Conservation (phyloP, 2,329 filamentous ascomycete genomes). For the Pezicula rhizophila region DNA sequence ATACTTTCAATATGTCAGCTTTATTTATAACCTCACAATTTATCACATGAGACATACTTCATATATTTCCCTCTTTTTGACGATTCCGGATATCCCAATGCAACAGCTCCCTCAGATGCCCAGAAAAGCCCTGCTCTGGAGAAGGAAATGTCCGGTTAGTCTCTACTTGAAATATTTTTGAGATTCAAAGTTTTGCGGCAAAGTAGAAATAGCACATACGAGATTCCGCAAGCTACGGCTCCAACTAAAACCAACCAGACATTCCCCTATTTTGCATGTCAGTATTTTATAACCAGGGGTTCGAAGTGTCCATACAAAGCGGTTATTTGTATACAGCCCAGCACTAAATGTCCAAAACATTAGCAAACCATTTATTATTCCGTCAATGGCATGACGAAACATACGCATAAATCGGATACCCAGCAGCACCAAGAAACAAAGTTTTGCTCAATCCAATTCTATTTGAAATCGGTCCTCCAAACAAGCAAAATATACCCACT, state of each 20-base stretch:
- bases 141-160: neutral
- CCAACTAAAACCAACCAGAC: slow-evolving; percentile 64
- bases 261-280: slow-evolving; percentile 31
- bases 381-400: neutral
- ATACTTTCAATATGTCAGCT: slow-evolving; percentile 37
- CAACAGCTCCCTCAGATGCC: slow-evolving; percentile 68
- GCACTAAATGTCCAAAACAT: slow-evolving; percentile 30
- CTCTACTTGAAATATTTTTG: neutral
- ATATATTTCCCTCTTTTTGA: slow-evolving; percentile 53
- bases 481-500: slow-evolving; percentile 41
- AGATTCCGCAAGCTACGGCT: slow-evolving; percentile 60
- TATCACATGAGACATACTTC: slow-evolving; percentile 13
- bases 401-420: slow-evolving; percentile 33
- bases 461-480: slow-evolving; percentile 55
- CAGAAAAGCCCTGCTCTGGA: slow-evolving; percentile 54
- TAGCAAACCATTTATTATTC: neutral
- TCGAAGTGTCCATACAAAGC: slow-evolving; percentile 39
- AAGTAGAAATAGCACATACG: neutral
- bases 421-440: slow-evolving; percentile 45
- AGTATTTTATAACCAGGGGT: slow-evolving; percentile 40
- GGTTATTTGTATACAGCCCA: slow-evolving; percentile 64
- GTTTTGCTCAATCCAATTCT: slow-evolving; percentile 65
- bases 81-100: slow-evolving; percentile 64
- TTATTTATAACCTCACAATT: neutral
- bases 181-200: neutral